These are phyloP conservation scores for Salix purpurea DNA, from an alignment of 345 rosid genomes.

Conservation along the genomic window DNA sequence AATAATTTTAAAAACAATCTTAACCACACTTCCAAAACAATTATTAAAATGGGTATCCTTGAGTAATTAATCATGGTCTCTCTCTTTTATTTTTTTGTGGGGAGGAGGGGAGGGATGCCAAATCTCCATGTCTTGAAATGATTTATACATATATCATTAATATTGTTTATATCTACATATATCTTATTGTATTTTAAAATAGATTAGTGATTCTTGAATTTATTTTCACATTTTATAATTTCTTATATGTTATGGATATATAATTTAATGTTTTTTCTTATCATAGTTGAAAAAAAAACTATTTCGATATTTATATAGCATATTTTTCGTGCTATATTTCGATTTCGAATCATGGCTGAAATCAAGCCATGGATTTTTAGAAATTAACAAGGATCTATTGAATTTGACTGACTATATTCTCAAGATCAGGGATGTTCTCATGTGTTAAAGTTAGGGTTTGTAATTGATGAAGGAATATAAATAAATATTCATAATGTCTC, in stretches of 20 bases:
- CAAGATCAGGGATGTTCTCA: not conserved
- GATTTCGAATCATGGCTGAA: no score
- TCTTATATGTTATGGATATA: no score
- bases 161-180: not conserved
- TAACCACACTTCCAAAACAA: no score
- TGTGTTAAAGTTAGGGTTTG: not conserved
- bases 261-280: no score
- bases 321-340: not conserved
- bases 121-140: not conserved
- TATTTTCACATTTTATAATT: no score
- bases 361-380: no score
- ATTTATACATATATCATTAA: not conserved
- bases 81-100: not conserved
- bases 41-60: not conserved
- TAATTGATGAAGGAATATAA: not conserved
- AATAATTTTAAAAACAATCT: no score
- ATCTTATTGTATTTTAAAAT: no score
- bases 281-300: not conserved
- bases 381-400: not conserved
- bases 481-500: not conserved
- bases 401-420: not conserved
- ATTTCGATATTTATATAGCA: no score
- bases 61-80: not conserved
- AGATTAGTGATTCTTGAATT: no score
- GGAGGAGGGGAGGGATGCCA: not conserved